Base-by-base conservation (phyloP, 2,329 filamentous ascomycete genomes). In the Pseudofabraea citricarpa region DNA sequence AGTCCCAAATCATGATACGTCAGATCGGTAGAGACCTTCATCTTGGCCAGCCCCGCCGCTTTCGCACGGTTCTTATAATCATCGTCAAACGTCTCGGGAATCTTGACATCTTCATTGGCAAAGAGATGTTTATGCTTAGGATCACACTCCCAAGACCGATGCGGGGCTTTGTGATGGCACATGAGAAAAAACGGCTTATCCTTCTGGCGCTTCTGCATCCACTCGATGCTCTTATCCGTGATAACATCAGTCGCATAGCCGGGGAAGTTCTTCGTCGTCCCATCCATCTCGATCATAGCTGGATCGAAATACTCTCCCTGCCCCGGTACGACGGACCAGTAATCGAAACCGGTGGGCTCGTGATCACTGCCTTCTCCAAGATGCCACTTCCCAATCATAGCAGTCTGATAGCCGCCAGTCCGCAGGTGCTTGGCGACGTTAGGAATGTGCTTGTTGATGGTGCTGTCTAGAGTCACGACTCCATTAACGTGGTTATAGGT, bases 81-180 rank as follows among this genome's bases (percentile, higher is more conserved):
- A 40, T 77, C 74, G 12, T 57, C 66, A 48, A 72, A 77, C 0
- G 73, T 77, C 36, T 76, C 72, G 0, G 74, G 74, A 0, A 76
- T 51, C 9, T 59, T 60, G 33, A 75, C 58, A 1, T 64, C 65
- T 7, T 75, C 67, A 1, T 57, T 63, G n/a, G n/a, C n/a, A 54
- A 76, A 77, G 2, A 76, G 55, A 35, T 66, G 29, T 44, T 69
- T 70, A 56, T 77, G 70, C 47, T 71, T 71, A 5, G 62, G 51
- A 45, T 76, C 61, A 41, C 61, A 74, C 49, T 77, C 72, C 73
- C 74, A 77, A 12, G 63, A 67, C 3, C 72, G 63, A 48, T 77
- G 74, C 0, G 74, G 73, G 1, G 74, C 74, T 49, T 77, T 77
- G 54, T 77, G 73, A 48, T 77, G 74, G 52, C 72, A 76, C 73